Evolutionary conservation across 805 yeast genomes (phyloP).

Genomic region (Middelhovenomyces tepae): DNA sequence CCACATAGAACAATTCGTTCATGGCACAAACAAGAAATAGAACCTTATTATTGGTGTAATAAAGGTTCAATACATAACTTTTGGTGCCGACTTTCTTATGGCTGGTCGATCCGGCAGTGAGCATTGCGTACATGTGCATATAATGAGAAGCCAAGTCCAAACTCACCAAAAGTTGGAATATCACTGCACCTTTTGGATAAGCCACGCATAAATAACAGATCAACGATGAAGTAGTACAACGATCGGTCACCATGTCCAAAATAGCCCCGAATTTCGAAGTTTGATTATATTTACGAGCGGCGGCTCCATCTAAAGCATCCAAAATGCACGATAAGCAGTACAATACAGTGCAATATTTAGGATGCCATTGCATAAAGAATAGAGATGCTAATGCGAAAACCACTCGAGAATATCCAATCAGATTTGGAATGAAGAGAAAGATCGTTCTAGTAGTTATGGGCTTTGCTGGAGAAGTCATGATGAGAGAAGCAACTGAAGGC

Average conservation of each 20-base stretch:
- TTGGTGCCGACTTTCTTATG: conserved; percentile 77
- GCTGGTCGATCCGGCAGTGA: conserved; percentile 65
- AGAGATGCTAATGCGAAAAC: conserved; percentile 74
- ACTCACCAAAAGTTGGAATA: conserved; percentile 79
- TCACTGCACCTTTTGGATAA: conserved; percentile 59
- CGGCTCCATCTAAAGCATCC: conserved; percentile 94
- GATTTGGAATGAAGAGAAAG: conserved; percentile 77
- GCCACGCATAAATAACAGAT: conserved; percentile 75
- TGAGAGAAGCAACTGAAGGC: neutral
- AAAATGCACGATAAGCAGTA: conserved; percentile 84
- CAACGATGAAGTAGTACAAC: conserved; percentile 93
- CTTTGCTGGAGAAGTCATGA: conserved; percentile 10
- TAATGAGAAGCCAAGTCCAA: conserved; percentile 84
- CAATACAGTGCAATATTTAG: conserved; percentile 62
- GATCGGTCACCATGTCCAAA: conserved; percentile 96
- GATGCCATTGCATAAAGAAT: conserved; percentile 74
- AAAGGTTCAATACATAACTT: conserved; percentile 66
- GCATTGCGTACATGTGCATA: conserved; percentile 96
- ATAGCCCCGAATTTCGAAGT: conserved; percentile 93
- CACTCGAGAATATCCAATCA: conserved; percentile 84
- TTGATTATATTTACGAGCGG: conserved; percentile 84
- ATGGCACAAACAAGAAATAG: conserved; percentile 85
- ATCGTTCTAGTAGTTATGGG: conserved; percentile 43
- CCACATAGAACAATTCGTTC: conserved; percentile 88
- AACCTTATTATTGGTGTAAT: conserved; percentile 78